Evolutionary conservation across 2,329 filamentous ascomycete species (phyloP).

Genomic region (Cercospora beticola): DNA sequence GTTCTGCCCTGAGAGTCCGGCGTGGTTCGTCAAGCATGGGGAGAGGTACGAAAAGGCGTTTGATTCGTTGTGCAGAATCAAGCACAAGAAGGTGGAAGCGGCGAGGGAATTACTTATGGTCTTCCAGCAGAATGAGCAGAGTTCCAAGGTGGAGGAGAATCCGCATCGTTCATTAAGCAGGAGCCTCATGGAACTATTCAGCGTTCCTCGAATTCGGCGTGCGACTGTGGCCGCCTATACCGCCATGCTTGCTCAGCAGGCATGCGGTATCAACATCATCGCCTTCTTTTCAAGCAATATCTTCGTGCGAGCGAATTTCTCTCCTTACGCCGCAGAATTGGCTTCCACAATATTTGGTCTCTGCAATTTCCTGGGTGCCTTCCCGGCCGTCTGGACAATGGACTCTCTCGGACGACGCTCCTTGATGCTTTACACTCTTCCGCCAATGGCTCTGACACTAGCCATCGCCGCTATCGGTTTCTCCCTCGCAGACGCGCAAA

Average conservation of each 20-base stretch:
- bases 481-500: conserved; percentile 29
- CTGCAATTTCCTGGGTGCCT: not conserved
- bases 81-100: not conserved
- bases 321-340: not conserved
- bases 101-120: not conserved
- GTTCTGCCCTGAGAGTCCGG: not conserved
- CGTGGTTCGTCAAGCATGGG: not conserved
- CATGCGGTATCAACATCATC: conserved; percentile 35
- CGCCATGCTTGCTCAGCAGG: conserved; percentile 38
- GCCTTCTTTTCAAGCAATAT: conserved; percentile 40
- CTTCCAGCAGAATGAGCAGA: not conserved
- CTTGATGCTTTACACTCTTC: conserved; percentile 22
- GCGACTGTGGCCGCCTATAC: conserved; percentile 38
- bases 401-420: not conserved
- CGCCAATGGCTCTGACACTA: conserved; percentile 37
- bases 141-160: not conserved
- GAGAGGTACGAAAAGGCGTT: not conserved
- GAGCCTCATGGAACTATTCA: conserved; percentile 2
- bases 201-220: conserved; percentile 48
- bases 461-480: conserved; percentile 42
- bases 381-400: not conserved
- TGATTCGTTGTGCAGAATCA: not conserved
- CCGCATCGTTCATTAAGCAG: not conserved
- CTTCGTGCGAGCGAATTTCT: conserved; percentile 32
- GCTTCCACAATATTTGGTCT: not conserved